phyloP scores from a whole-genome alignment of 2,329 filamentous ascomycete species.

The Colletotrichum cuscutae region DNA sequence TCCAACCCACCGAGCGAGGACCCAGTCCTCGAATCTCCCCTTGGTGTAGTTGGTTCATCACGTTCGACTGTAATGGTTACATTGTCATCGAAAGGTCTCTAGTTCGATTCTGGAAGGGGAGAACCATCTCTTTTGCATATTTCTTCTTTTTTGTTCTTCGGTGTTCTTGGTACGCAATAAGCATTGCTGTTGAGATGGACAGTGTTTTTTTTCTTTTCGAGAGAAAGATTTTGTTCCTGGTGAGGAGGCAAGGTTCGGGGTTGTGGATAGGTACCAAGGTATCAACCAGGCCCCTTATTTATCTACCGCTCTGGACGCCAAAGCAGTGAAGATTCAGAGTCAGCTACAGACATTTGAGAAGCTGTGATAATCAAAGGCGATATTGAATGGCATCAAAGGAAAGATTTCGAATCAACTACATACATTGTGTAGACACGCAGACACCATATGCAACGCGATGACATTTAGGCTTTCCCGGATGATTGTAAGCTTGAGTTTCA shows the following conservation, averaged over 20 bases:
- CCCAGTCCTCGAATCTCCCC: background rate
- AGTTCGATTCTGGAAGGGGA: slow-evolving; percentile 21
- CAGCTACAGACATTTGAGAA: too few species aligned
- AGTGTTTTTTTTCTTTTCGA: too few species aligned
- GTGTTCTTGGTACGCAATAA: background rate
- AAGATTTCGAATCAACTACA: too few species aligned
- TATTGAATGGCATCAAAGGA: too few species aligned
- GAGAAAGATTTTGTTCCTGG: too few species aligned
- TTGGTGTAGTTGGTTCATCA: slow-evolving; percentile 22
- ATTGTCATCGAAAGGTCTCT: slow-evolving; percentile 21
- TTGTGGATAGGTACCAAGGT: too few species aligned
- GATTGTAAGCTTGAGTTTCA: background rate
- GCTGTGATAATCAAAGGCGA: too few species aligned
- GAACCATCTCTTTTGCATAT: background rate
- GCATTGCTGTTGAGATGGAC: background rate
- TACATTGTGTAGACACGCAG: too few species aligned
- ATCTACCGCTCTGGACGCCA: too few species aligned
- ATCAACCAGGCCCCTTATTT: too few species aligned
- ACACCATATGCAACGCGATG: background rate
- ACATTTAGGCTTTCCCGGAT: background rate
- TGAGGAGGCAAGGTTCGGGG: too few species aligned
- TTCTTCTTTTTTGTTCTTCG: background rate
- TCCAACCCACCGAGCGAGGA: slow-evolving; percentile 2
- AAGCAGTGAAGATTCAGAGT: too few species aligned
- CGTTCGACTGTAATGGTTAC: slow-evolving; percentile 23